phyloP scores from a whole-genome alignment of 1,139 yeast species.

The Saccharomyces hybrid region DNA sequence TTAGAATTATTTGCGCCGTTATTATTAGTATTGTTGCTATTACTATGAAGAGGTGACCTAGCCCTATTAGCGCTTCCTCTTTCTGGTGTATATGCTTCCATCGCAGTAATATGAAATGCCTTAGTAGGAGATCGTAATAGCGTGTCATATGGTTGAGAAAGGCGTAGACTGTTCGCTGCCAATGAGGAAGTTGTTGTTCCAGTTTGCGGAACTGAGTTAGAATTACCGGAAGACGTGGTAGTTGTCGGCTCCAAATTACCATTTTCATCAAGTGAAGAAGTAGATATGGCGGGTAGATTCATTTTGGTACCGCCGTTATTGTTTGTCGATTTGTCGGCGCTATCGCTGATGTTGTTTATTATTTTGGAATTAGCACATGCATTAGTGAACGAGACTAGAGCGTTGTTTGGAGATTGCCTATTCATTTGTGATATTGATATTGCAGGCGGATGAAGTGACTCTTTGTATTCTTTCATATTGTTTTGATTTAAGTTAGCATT shows the following conservation, averaged over 20 bases:
- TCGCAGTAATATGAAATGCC: slow-evolving; percentile 47
- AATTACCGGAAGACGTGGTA: neutral
- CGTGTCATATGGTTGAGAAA: slow-evolving; percentile 30
- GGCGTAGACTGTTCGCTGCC: slow-evolving; percentile 18
- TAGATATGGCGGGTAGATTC: slow-evolving; percentile 5
- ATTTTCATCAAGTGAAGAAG: slow-evolving; percentile 4
- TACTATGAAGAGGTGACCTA: slow-evolving; percentile 18
- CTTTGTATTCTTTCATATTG: neutral
- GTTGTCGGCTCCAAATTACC: slow-evolving; percentile 1
- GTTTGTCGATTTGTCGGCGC: neutral
- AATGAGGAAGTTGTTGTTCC: slow-evolving; percentile 15
- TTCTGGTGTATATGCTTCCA: slow-evolving; percentile 80
- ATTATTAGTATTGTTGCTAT: slow-evolving; percentile 3
- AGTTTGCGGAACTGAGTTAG: slow-evolving; percentile 7
- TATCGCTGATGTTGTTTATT: slow-evolving; percentile 6
- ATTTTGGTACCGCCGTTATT: neutral
- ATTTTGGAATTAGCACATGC: slow-evolving; percentile 11
- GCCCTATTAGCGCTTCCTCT: slow-evolving; percentile 46
- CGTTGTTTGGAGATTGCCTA: slow-evolving; percentile 15
- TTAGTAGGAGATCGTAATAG: slow-evolving; percentile 36
- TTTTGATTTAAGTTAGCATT: neutral
- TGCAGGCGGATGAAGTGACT: neutral
- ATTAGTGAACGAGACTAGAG: slow-evolving; percentile 18
- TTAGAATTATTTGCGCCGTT: neutral
- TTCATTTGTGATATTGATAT: slow-evolving; percentile 7